A percentile compares a stretch with the other conserved stretches of the same genome.
These are phyloP conservation scores for Quercus robur DNA, from an alignment of 306 rosid species.

Conservation along the genomic window DNA sequence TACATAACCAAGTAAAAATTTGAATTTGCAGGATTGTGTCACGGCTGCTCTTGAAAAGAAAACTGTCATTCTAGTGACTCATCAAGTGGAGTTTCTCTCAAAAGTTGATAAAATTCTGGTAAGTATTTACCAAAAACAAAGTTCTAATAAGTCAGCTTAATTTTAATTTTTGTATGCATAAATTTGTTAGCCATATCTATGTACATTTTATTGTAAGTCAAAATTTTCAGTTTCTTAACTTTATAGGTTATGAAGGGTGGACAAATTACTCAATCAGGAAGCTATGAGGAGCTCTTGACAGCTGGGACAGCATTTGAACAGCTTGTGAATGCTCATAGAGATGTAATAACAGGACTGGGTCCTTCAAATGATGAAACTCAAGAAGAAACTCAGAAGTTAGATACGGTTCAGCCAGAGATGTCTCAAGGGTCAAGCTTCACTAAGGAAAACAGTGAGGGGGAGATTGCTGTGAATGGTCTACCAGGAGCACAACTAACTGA, in stretches of 20 bases:
- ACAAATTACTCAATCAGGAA: conserved; percentile 41
- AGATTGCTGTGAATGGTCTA: no score
- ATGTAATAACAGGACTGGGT: conserved; percentile 25
- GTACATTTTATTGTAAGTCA: neutral
- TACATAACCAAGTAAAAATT: no score
- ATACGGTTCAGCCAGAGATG: conserved; percentile 11
- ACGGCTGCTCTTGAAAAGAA: no score
- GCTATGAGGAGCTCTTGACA: conserved; percentile 38
- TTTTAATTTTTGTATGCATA: neutral
- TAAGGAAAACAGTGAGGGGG: no score
- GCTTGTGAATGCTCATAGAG: conserved; percentile 54
- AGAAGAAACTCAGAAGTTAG: conserved; percentile 10
- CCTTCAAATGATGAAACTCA: conserved; percentile 9
- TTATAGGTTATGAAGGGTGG: conserved; percentile 46
- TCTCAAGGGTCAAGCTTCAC: neutral
- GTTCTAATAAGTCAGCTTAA: no score
- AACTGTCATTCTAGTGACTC: no score
- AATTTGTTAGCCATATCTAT: neutral
- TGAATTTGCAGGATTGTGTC: no score
- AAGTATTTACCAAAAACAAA: no score
- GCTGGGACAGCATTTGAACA: conserved; percentile 47
- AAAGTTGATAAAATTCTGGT: conserved; percentile 46
- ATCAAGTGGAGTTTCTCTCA: no score
- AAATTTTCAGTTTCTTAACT: neutral
- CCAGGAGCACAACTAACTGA: no score